Base-by-base conservation (phyloP, 306 rosid genomes). In the Fragaria nilgerrensis region DNA sequence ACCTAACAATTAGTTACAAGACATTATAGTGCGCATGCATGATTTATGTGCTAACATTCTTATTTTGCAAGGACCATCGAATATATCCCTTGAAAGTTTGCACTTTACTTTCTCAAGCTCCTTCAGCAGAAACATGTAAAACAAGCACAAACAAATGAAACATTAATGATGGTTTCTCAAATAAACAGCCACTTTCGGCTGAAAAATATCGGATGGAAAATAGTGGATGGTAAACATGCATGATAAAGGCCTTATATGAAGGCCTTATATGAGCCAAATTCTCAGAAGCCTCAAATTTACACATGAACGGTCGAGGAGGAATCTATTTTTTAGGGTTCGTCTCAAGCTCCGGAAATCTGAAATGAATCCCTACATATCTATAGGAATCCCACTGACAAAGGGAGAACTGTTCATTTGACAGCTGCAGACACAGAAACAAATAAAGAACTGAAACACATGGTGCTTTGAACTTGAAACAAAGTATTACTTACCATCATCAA, bases 401-500 rank as follows among this genome's bases (percentile, higher is more conserved):
- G 37, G n/a, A 7, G 44, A 11, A 63, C 47, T 25, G 59, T 14
- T 69, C 13, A 63, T 73, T 55, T 50, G 78, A 66, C 68, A 20
- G 37, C 63, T 39, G 14, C 12, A 11, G 43, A 48, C 17, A 70
- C 1, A 25, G 75, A 15, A 78, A 58, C 10, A 74, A 34, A 45
- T 7, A 25, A 61, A 1, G 37, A 56, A 45, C 4, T 48, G 53
- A 88, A 80, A 80, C 89, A 86, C 89, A 59, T 77, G 82, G 87
- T 79, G 44, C 69, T 44, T 78, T 86, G 82, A 75, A 74, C 71
- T 27, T 14, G 47, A 70, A 63, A 27, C n/a, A 6, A 58, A 58
- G 16, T 10, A 63, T 63, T 15, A 32, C 11, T 63, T 63, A 32
- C 44, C 43, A 63, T 63, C 47, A 65, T 65, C 48, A 4, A 36